phyloP scores from a whole-genome alignment of 768 basidiomycete species.

The Brasilioporus rufonigricans region DNA sequence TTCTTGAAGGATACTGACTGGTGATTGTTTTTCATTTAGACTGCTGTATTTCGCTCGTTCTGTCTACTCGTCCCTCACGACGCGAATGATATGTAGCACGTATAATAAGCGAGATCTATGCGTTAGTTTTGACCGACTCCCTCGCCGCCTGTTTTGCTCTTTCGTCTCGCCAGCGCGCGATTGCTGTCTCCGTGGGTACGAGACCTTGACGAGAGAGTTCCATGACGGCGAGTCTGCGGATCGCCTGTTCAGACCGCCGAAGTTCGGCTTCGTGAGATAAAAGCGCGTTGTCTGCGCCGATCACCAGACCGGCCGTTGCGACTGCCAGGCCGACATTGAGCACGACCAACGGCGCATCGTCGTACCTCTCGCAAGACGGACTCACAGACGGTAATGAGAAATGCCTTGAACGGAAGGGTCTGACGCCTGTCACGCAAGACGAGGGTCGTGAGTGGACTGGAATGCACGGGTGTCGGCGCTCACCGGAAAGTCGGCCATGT shows the following conservation, averaged over 20 bases:
- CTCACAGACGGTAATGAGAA: slow-evolving; percentile 71
- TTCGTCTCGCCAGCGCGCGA: slow-evolving; percentile 71
- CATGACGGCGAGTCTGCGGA: slow-evolving; percentile 71
- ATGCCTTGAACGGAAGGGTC: slow-evolving; percentile 78
- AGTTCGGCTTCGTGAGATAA: slow-evolving; percentile 65
- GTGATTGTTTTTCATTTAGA: slow-evolving; percentile 10
- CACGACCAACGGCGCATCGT: neutral
- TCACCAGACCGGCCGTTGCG: slow-evolving; percentile 64
- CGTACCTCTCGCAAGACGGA: slow-evolving; percentile 4
- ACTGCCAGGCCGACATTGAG: slow-evolving; percentile 36
- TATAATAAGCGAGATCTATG: slow-evolving; percentile 8
- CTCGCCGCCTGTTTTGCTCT: slow-evolving; percentile 23
- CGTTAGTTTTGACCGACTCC: slow-evolving; percentile 4
- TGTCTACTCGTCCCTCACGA: neutral
- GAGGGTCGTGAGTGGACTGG: neutral
- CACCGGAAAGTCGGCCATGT: slow-evolving; percentile 75
- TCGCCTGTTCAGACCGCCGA: slow-evolving; percentile 62
- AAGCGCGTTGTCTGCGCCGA: slow-evolving; percentile 75
- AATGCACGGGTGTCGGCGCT: slow-evolving; percentile 10
- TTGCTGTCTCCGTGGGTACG: slow-evolving; percentile 81
- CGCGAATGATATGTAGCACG: slow-evolving; percentile 10
- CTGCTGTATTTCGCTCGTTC: slow-evolving; percentile 18
- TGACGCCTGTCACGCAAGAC: slow-evolving; percentile 52
- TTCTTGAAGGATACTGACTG: neutral
- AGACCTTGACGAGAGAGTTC: slow-evolving; percentile 74